These are phyloP conservation scores for Malus hybrid DNA, from an alignment of 331 rosid genomes.

Conservation along the genomic window DNA sequence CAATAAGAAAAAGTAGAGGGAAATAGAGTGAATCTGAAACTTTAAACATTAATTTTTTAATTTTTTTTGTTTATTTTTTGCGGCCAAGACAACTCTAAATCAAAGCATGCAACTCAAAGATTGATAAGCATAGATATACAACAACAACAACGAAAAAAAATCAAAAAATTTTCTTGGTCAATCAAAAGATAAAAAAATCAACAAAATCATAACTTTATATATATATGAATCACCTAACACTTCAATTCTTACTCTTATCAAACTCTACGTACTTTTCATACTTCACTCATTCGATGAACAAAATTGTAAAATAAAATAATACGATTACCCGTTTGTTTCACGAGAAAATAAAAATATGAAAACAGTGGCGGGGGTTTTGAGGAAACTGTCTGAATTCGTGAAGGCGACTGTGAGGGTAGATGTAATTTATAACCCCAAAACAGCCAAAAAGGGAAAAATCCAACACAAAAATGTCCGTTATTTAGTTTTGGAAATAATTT, in stretches of 20 bases:
- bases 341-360: slow-evolving; percentile 38
- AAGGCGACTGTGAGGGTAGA: slow-evolving; percentile 14
- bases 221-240: background rate
- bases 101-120: background rate
- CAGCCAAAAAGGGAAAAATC: background rate
- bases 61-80: no score
- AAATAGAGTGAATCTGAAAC: no score
- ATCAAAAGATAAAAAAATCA: background rate
- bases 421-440: background rate
- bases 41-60: no score
- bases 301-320: background rate
- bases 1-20: no score
- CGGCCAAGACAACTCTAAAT: no score
- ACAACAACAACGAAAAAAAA: no score
- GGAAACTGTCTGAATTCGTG: slow-evolving; percentile 14
- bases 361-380: slow-evolving; percentile 11
- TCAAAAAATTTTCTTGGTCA: no score
- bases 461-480: background rate
- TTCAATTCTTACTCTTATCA: background rate
- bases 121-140: background rate
- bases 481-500: background rate
- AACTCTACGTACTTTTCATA: background rate
- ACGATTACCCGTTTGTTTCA: slow-evolving; percentile 14
- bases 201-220: background rate
- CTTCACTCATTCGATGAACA: slow-evolving; percentile 7